Evolutionary conservation across 2,329 filamentous ascomycete species (phyloP), one percentile per base, ranked within the genome.

Genomic region (Pleomassaria siparia): DNA sequence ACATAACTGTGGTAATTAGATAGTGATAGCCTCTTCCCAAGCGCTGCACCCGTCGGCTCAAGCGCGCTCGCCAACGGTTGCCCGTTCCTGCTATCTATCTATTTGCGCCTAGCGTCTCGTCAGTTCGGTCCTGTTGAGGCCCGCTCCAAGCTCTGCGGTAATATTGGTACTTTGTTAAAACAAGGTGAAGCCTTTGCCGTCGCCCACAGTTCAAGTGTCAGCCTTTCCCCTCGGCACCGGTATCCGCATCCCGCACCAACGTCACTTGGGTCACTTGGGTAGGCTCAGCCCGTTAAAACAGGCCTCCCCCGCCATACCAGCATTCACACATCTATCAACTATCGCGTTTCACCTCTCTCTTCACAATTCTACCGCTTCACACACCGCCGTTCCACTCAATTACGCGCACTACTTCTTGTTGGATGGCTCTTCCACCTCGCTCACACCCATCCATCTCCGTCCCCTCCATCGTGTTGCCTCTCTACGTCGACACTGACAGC

Each of bases 391-490:
- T 13, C 4, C 28, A n/a, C 32, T 20, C 16, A 7, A 26, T 5
- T 28, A 2, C 13, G 13, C 16, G 4, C 22, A 26, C 37, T n/a
- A 22, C 3, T 22, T 25, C 45, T 43, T 40, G 56, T 64, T 67
- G 62, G 53, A 71, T 71, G 66, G 66, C 66, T 63, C 55, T 60
- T 55, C 55, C 56, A 54, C 53, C 54, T 48, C 53, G 53, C 48
- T 54, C 51, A 40, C 53, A 49, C 46, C 47, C 45, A 36, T 55
- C 41, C 48, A 52, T 46, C 43, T 39, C 55, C 30, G 40, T 40
- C 15, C 40, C 51, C 44, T 55, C 55, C 53, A 26, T 57, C 49
- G 51, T 62, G 21, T 55, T 59, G 45, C 40, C 54, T 39, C 51
- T 55, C 28, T 52, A 56, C 37, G 46, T 50, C 47, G 53, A 56